These are phyloP conservation scores for Barnettozyma wickerhamii DNA, from an alignment of 805 yeast species.

Conservation along the genomic window DNA sequence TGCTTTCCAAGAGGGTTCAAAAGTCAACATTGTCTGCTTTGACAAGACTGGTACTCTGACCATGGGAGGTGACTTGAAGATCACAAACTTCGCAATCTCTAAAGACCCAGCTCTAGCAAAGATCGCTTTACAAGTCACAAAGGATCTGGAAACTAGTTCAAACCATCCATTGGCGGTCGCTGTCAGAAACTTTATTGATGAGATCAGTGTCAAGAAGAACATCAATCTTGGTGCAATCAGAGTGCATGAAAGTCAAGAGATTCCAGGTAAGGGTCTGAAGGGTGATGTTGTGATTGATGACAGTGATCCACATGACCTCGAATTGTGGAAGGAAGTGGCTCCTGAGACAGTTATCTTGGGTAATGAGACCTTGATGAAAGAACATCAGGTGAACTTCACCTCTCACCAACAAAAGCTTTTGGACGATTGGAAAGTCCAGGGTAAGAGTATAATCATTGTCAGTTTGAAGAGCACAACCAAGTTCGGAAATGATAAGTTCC, in stretches of 20 bases:
- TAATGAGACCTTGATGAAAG: constrained; percentile 54
- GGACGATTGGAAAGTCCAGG: constrained; percentile 53
- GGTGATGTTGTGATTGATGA: constrained; percentile 35
- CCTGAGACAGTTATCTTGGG: constrained; percentile 47
- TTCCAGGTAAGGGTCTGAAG: constrained; percentile 57
- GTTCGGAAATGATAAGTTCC: constrained; percentile 29
- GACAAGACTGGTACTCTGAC: constrained; percentile 82
- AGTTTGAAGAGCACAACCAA: constrained; percentile 35
- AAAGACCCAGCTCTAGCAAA: constrained; percentile 13
- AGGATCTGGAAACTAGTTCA: constrained; percentile 59
- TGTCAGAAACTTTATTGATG: constrained; percentile 38
- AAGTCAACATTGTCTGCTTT: constrained; percentile 59
- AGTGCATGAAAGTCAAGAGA: constrained; percentile 45
- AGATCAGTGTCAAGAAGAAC: constrained; percentile 12
- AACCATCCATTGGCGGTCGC: constrained; percentile 68
- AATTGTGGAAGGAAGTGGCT: constrained; percentile 29
- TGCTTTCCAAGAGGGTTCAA: constrained; percentile 75
- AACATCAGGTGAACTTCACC: constrained; percentile 38
- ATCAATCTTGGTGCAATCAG: constrained; percentile 28
- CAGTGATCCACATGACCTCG: constrained; percentile 15
- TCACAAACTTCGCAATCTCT: constrained; percentile 44
- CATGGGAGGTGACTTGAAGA: constrained; percentile 50
- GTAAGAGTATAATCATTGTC: constrained; percentile 59
- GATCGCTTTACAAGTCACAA: constrained; percentile 39
- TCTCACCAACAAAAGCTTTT: constrained; percentile 33